A percentile compares a stretch with the other conserved stretches of the same genome.
Evolutionary conservation across 257 asterid genomes (phyloP).

Genomic region (Ocimum tenuiflorum): DNA sequence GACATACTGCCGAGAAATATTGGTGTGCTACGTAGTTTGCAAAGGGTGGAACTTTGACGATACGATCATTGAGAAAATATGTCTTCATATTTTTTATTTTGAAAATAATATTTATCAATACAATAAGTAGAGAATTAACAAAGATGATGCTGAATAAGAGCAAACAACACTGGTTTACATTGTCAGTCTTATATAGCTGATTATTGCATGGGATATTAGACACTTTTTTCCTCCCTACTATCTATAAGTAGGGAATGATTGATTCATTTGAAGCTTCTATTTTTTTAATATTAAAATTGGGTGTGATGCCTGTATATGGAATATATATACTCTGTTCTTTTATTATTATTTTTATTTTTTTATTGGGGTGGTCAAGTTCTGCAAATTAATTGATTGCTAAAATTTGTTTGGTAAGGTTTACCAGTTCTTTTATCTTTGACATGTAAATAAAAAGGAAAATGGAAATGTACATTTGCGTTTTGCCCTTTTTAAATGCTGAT

Average conservation of each 20-base stretch:
- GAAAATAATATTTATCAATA: too few species aligned
- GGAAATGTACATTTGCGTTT: neutral
- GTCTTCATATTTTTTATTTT: too few species aligned
- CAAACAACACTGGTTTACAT: too few species aligned
- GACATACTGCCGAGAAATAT: neutral
- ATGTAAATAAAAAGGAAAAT: neutral
- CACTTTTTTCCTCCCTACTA: too few species aligned
- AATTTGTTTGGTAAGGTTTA: neutral
- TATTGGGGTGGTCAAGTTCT: neutral
- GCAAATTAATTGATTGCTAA: conserved; percentile 5
- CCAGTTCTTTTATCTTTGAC: neutral
- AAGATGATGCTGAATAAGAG: too few species aligned
- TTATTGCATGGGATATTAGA: too few species aligned
- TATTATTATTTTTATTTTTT: neutral
- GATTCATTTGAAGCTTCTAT: too few species aligned
- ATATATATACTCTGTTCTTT: too few species aligned
- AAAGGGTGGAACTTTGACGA: neutral
- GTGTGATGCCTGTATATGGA: neutral
- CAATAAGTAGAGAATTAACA: too few species aligned
- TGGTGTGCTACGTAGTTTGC: neutral
- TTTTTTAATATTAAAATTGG: neutral
- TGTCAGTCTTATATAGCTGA: too few species aligned
- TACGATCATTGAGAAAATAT: neutral
- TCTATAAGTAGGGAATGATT: too few species aligned
- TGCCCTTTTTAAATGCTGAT: neutral